Evolutionary conservation across 2,329 filamentous ascomycete genomes (phyloP).

Genomic region (Dryadomyces sulphureus): DNA sequence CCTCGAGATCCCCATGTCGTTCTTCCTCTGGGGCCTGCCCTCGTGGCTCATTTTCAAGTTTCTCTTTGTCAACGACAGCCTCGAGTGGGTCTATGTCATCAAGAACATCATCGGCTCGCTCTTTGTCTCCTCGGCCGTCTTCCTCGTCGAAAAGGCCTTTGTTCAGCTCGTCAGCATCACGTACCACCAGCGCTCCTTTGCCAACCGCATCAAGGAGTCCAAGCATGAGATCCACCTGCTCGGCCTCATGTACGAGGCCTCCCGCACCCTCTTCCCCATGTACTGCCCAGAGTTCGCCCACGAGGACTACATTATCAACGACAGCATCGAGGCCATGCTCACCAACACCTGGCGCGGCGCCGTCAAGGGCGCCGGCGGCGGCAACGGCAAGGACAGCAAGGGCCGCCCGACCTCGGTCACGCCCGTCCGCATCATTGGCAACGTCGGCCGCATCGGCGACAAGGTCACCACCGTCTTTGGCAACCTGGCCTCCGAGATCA

Average conservation of each 20-base stretch:
- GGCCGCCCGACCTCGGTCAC: slow-evolving; percentile 49
- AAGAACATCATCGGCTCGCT: slow-evolving; percentile 51
- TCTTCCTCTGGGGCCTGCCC: slow-evolving; percentile 54
- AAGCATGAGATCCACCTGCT: slow-evolving; percentile 76
- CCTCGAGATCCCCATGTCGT: slow-evolving; percentile 49
- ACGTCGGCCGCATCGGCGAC: slow-evolving; percentile 70
- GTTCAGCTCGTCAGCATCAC: slow-evolving; percentile 75
- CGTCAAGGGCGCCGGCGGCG: neutral
- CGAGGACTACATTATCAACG: slow-evolving; percentile 84
- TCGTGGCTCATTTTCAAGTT: slow-evolving; percentile 47
- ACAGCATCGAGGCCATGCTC: slow-evolving; percentile 59
- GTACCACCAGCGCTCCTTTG: slow-evolving; percentile 75
- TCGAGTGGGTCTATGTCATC: slow-evolving; percentile 42
- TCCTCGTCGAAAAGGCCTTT: slow-evolving; percentile 62
- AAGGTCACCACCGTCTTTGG: slow-evolving; percentile 90
- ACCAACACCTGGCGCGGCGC: slow-evolving; percentile 13
- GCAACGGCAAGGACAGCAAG: slow-evolving; percentile 37
- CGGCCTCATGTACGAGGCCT: slow-evolving; percentile 79
- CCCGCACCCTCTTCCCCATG: slow-evolving; percentile 74
- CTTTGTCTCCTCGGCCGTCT: slow-evolving; percentile 54
- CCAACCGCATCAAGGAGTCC: slow-evolving; percentile 70
- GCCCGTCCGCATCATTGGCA: slow-evolving; percentile 63
- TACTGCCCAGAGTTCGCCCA: slow-evolving; percentile 84
- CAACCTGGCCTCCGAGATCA: slow-evolving; percentile 86
- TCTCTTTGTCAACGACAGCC: slow-evolving; percentile 26